phyloP scores from a whole-genome alignment of 2,329 filamentous ascomycete genomes.

The Ceratocystis harringtonii region DNA sequence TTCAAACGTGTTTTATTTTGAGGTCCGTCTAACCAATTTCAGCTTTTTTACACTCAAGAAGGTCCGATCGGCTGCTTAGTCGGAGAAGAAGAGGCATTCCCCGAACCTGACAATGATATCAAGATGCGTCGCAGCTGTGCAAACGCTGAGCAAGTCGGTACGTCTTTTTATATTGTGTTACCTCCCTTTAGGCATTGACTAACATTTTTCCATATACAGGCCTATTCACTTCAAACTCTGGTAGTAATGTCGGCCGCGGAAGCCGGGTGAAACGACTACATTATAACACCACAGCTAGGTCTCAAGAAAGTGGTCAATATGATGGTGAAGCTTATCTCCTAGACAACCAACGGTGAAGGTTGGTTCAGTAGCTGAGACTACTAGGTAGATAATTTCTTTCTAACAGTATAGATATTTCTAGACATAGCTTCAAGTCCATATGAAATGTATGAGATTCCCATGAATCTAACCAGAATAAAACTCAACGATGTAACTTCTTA shows the following conservation, averaged over 20 bases:
- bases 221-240: conserved; percentile 51
- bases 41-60: conserved; percentile 40
- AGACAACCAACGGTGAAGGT: neutral
- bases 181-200: neutral
- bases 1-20: neutral
- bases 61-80: conserved; percentile 34
- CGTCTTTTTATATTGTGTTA: conserved; percentile 24
- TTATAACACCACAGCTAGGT: neutral
- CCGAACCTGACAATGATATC: conserved; percentile 64
- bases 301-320: neutral
- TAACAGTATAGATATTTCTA: neutral
- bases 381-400: neutral
- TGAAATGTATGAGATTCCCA: neutral
- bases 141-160: conserved; percentile 71
- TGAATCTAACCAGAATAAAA: neutral
- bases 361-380: neutral
- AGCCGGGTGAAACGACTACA: neutral
- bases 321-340: neutral
- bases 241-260: neutral
- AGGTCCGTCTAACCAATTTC: conserved; percentile 4
- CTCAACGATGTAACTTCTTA: neutral
- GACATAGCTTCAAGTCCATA: neutral
- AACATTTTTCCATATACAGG: conserved; percentile 31
- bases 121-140: conserved; percentile 81
- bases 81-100: conserved; percentile 62